Evolutionary conservation across 306 rosid species (phyloP), one percentile per base, ranked within the genome.

Genomic region (Chamaecrista fasciculata): DNA sequence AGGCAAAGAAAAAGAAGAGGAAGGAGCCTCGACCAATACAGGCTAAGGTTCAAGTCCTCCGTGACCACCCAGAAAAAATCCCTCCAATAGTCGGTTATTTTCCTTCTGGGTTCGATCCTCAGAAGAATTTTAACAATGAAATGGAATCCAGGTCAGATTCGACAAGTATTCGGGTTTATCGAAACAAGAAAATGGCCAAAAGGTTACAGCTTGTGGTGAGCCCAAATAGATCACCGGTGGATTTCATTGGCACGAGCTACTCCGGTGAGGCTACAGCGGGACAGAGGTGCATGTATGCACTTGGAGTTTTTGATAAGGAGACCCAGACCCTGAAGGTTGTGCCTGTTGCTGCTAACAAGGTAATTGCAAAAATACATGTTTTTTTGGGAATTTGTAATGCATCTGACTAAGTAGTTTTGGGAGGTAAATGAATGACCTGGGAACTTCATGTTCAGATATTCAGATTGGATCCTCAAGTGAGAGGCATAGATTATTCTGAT

Each of bases 241-340:
- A 94, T 72, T 94, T 90, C 21, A 96, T 94, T 0, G 99, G 99
- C 15, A 76, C 89, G 2, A 94, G 72, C 75, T 85, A 88, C 61
- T 23, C 85, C 0, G 96, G 96, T 0, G 99, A 91, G 79, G 96
- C 96, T 12, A 78, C 84, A 0, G 82, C 87, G 40, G 89, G 88
- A 65, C 85, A 84, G 48, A 81, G 74, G 25, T 78, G 87, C 25
- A 64, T 16, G 66, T 90, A 82, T 56, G 94, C 86, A 0, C 89
- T 94, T 37, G 99, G 96, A 3, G 87, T 91, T 55, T 81, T 94
- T 31, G 97, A 94, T 69, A 94, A 94, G 80, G 92, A 76, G n/a
- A 66, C 83, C 15, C 70, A 74, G 72, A 82, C 75, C 7, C 72
- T 94, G 68, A 91, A 77, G 83, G 48, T 91, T 72, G 82, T 87